Evolutionary conservation across 2,329 filamentous ascomycete species (phyloP).

Genomic region (Endoconidiophora polonica): DNA sequence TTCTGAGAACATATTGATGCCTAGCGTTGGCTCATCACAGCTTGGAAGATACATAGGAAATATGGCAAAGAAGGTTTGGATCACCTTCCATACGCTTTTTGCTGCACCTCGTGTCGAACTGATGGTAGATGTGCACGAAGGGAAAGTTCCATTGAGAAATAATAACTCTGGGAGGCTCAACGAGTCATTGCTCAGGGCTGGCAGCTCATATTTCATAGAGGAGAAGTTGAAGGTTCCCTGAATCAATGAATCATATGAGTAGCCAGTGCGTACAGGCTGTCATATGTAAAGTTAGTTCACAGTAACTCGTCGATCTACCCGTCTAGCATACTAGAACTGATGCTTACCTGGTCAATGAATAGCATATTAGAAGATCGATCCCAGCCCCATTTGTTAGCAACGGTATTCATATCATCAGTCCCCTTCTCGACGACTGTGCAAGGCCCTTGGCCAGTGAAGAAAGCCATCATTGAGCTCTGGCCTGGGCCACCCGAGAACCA

Average conservation of each 20-base stretch:
- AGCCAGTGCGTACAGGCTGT: conserved; percentile 49
- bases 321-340: conserved; percentile 19
- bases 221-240: conserved; percentile 41
- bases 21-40: conserved; percentile 24
- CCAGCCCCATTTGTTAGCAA: conserved; percentile 47
- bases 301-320: conserved; percentile 15
- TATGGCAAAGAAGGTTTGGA: conserved; percentile 41
- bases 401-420: conserved; percentile 32
- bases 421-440: conserved; percentile 30
- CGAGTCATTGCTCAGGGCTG: conserved; percentile 22
- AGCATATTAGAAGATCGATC: conserved; percentile 38
- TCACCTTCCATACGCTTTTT: conserved; percentile 46
- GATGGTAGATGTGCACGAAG: conserved; percentile 23
- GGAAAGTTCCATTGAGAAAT: conserved; percentile 11
- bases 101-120: conserved; percentile 41
- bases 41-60: conserved; percentile 41
- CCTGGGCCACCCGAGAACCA: conserved; percentile 55
- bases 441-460: conserved; percentile 44
- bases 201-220: conserved; percentile 19
- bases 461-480: conserved; percentile 44
- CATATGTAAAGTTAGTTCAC: conserved; percentile 19
- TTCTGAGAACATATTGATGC: conserved; percentile 48
- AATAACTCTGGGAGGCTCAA: conserved; percentile 19
- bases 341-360: conserved; percentile 32
- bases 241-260: conserved; percentile 47